Conservation (phyloP, 306 rosid genomes). For the Castanea crenata region DNA sequence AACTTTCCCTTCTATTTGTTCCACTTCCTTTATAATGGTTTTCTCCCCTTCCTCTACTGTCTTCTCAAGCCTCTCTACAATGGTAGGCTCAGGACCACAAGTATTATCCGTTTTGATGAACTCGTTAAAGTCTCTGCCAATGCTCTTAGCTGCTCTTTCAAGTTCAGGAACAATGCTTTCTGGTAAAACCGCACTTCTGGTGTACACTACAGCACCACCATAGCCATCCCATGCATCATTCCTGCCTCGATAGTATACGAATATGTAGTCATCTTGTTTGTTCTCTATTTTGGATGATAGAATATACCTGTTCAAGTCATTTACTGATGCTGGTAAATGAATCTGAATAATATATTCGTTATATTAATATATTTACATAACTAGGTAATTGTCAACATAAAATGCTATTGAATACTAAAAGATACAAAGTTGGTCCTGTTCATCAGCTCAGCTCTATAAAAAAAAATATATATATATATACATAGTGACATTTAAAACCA, state of each 20-base stretch:
- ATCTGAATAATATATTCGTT: background rate
- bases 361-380: background rate
- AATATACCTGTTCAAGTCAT: constrained; percentile 57
- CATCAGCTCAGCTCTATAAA: background rate
- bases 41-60: constrained; percentile 82
- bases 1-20: constrained; percentile 71
- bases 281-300: constrained; percentile 74
- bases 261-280: constrained; percentile 71
- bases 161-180: constrained; percentile 77
- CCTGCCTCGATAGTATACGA: constrained; percentile 84
- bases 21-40: constrained; percentile 68
- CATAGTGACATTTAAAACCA: background rate
- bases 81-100: constrained; percentile 93
- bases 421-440: background rate
- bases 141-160: constrained; percentile 59
- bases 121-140: constrained; percentile 75
- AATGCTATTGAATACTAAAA: background rate
- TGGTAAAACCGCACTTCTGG: constrained; percentile 82
- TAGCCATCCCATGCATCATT: constrained; percentile 99
- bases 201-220: constrained; percentile 86
- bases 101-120: constrained; percentile 78
- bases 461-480: too few relatives aligned
- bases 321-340: constrained; percentile 16
- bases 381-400: background rate
- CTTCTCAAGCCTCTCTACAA: constrained; percentile 88